Evolutionary conservation across 2,329 filamentous ascomycete genomes (phyloP), one percentile per base, ranked within the genome.

Genomic region (Fusarium incarnatum): DNA sequence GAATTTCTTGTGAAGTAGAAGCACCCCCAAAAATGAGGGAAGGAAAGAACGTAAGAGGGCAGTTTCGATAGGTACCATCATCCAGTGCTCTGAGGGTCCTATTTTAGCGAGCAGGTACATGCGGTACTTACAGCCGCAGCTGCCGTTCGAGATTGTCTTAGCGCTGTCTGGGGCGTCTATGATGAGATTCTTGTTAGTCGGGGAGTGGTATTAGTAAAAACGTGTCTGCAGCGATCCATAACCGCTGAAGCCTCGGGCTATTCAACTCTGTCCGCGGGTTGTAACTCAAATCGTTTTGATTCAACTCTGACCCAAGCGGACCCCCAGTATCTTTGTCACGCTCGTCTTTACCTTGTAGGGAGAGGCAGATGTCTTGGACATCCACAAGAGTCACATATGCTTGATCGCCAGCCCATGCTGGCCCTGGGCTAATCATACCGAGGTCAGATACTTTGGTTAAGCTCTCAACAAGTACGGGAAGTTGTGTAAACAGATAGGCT

Each of bases 41-140:
- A 20, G 18, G 12, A 27, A 34, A 47, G 34, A n/a, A 37, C 18
- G 18, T 12, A 37, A 12, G 18, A 37, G n/a, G 23, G 32, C 28
- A 46, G 44, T 42, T 55, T 55, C 40, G 22, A 61, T 34, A 48
- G 47, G 48, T 48, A 48, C 23, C 28, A 48, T 37, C 9, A 44
- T 37, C n/a, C n/a, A n/a, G 15, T 46, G 37, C 22, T 57, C 9
- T 28, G 18, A 41, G 42, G 23, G 30, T 25, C 52, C 28, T 28
- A 34, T 23, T 44, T 23, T 32, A 46, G 54, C 50, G 54, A 57
- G 42, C 52, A 70, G 73, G 70, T 75, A 75, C 73, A 59, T 75
- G 46, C 48, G 68, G 73, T 75, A 75, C 73, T 65, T 73, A 72
- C 70, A 75, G 71, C 73, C 73, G 73, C 73, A 74, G 60, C 60